A percentile compares a stretch with the other conserved stretches of the same genome.
Evolutionary conservation across 106 monocot genomes (phyloP).

Genomic region (Acanthochlamys bracteata): DNA sequence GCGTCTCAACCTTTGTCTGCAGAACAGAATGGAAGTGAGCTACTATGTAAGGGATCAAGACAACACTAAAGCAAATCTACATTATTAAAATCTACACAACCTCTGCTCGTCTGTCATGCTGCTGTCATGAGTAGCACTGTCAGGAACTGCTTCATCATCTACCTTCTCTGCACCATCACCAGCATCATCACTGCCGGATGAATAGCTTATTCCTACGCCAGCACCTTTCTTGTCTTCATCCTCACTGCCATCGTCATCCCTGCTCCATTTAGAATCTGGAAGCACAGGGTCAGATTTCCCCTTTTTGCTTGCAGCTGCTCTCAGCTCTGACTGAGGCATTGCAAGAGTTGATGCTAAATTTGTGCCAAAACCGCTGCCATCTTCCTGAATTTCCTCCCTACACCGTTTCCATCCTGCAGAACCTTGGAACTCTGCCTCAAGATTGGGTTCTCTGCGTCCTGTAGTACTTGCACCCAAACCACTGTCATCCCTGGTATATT

Average conservation of each 20-base stretch:
- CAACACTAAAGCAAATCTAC: too few species aligned
- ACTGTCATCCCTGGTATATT: constrained; percentile 37
- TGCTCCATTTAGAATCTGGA: constrained; percentile 81
- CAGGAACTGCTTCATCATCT: constrained; percentile 28
- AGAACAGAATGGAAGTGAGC: constrained; percentile 1
- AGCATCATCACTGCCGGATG: constrained; percentile 75
- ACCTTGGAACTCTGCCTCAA: constrained; percentile 4
- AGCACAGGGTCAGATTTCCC: constrained; percentile 51
- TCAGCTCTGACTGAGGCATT: constrained; percentile 24
- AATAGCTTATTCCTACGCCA: constrained; percentile 65
- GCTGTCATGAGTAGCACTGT: constrained; percentile 26
- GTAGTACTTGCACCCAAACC: constrained; percentile 18
- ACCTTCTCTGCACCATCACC: constrained; percentile 31
- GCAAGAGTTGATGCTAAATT: constrained; percentile 19
- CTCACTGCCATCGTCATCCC: constrained; percentile 79
- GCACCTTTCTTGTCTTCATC: constrained; percentile 60
- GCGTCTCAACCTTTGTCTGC: constrained; percentile 86
- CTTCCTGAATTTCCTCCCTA: constrained; percentile 7
- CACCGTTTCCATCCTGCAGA: constrained; percentile 19
- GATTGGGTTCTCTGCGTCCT: constrained; percentile 17
- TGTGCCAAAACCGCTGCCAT: constrained; percentile 16
- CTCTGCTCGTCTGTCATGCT: constrained; percentile 84
- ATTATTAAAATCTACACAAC: constrained; percentile 14
- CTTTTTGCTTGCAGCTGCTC: constrained; percentile 31
- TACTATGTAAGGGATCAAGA: not conserved